Conservation (phyloP, 2,329 filamentous ascomycete species). For the Aspergillus sp. region DNA sequence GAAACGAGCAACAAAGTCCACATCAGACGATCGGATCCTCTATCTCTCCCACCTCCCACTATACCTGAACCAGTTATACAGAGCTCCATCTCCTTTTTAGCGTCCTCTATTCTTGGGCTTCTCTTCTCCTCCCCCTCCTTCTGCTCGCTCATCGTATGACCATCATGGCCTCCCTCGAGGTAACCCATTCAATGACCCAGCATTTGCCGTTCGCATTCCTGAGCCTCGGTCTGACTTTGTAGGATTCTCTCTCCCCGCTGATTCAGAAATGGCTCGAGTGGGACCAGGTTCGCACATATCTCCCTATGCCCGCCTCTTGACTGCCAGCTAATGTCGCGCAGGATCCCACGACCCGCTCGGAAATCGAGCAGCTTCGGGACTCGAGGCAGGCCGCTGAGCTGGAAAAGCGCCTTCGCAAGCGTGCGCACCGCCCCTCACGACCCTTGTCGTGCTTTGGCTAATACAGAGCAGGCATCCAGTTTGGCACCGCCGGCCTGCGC, state of each 20-base stretch:
- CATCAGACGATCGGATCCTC: constrained; percentile 7
- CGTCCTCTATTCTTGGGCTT: not conserved
- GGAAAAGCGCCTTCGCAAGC: constrained; percentile 52
- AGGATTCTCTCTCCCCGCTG: constrained; percentile 41
- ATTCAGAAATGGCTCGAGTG: constrained; percentile 59
- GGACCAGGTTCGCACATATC: constrained; percentile 45
- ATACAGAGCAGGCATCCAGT: constrained; percentile 50
- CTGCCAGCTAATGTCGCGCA: constrained; percentile 19
- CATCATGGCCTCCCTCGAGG: constrained; percentile 23
- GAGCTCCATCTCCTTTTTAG: constrained; percentile 1
- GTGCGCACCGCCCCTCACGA: constrained; percentile 29
- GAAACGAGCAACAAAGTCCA: constrained; percentile 5
- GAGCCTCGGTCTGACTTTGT: constrained; percentile 6
- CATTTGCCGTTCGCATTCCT: not conserved
- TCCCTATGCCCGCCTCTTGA: constrained; percentile 8
- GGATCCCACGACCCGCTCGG: constrained; percentile 53
- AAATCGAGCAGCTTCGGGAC: constrained; percentile 54
- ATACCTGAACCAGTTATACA: not conserved
- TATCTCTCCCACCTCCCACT: constrained; percentile 5
- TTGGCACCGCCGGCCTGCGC: constrained; percentile 62
- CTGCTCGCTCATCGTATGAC: constrained; percentile 21
- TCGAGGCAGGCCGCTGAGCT: constrained; percentile 49
- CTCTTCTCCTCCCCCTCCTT: not conserved
- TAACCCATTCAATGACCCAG: constrained; percentile 12
- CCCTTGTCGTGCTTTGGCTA: not conserved